Percentiles rank a stretch among this genome's conserved stretches.
These are phyloP conservation scores for Solanum chilense DNA, from an alignment of 257 asterid genomes.

Conservation along the genomic window DNA sequence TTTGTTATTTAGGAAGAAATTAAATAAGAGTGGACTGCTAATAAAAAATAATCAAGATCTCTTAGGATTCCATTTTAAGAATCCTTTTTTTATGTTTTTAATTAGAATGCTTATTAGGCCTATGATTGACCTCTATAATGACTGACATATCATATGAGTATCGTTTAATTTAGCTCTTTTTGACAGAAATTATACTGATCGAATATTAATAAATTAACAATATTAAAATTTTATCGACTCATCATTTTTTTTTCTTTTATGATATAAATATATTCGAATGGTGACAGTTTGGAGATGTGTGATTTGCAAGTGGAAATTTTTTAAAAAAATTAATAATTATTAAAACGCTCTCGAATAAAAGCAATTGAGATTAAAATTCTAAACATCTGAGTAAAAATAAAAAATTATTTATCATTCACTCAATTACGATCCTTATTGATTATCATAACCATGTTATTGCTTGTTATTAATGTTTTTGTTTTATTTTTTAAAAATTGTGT, in stretches of 20 bases:
- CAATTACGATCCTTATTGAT: too few species aligned
- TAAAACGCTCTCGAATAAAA: background rate
- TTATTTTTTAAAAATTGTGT: background rate
- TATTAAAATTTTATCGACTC: background rate
- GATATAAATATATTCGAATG: background rate
- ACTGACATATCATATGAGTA: slow-evolving; percentile 7
- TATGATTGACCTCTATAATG: slow-evolving; percentile 23
- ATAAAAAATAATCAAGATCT: background rate
- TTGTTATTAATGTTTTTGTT: background rate
- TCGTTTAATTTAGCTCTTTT: background rate
- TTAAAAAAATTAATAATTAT: background rate
- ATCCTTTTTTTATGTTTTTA: slow-evolving; percentile 5
- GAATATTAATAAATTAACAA: background rate
- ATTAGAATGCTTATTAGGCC: slow-evolving; percentile 2
- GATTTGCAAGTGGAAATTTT: background rate
- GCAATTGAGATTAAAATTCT: accelerated
- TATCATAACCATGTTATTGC: too few species aligned
- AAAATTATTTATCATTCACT: too few species aligned
- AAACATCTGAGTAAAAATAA: accelerated
- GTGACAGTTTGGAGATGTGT: background rate
- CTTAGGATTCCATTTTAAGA: background rate
- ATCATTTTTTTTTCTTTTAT: background rate
- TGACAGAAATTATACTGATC: background rate
- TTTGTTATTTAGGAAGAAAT: background rate
- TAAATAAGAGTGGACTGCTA: background rate